Conservation (phyloP, 257 asterid genomes). For the Euphrasia confusa region DNA sequence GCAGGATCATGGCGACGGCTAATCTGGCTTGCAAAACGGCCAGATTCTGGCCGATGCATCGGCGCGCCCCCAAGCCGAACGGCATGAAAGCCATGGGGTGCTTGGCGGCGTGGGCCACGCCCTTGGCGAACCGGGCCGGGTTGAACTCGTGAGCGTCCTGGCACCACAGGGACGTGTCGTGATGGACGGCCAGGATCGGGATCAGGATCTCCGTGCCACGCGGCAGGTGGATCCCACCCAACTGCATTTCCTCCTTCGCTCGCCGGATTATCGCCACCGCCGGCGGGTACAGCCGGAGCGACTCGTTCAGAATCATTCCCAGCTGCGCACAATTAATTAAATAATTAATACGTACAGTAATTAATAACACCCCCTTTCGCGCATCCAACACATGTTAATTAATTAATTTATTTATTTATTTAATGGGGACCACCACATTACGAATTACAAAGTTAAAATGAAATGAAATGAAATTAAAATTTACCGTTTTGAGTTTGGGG, state of each 20-base stretch:
- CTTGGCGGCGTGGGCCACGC: conserved; percentile 61
- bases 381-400: conserved; percentile 1
- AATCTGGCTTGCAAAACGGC: conserved; percentile 78
- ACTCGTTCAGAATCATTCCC: conserved; percentile 76
- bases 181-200: conserved; percentile 84
- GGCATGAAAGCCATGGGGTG: conserved; percentile 85
- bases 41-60: conserved; percentile 83
- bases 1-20: conserved; percentile 67
- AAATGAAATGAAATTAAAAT: neutral
- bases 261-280: conserved; percentile 68
- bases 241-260: conserved; percentile 45
- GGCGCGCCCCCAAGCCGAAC: conserved; percentile 73
- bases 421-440: neutral
- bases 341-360: neutral
- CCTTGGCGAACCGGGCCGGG: conserved; percentile 70
- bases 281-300: conserved; percentile 84
- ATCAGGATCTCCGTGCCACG: conserved; percentile 66
- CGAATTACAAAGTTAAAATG: too few species aligned
- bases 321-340: conserved; percentile 40
- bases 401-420: neutral
- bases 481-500: conserved; percentile 79
- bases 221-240: conserved; percentile 56
- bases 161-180: conserved; percentile 72
- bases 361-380: neutral
- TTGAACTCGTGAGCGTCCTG: conserved; percentile 71